Evolutionary conservation across 2,329 filamentous ascomycete genomes (phyloP).

Genomic region (Penicillium griseofulvum): DNA sequence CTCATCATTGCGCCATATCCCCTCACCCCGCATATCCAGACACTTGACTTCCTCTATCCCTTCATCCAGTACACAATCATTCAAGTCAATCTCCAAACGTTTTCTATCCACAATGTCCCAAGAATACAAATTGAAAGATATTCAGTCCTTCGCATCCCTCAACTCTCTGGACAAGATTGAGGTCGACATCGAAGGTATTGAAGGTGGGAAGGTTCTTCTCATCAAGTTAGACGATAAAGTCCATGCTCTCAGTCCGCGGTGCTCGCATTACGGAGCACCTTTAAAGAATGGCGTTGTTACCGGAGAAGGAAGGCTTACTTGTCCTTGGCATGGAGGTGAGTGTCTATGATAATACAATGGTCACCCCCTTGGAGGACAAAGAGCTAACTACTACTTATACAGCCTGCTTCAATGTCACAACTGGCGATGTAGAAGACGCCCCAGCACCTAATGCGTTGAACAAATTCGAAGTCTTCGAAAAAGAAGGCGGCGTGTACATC

Average conservation of each 20-base stretch:
- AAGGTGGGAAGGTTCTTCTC: conserved; percentile 80
- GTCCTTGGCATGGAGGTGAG: conserved; percentile 92
- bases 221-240: conserved; percentile 73
- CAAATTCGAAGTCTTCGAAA: conserved; percentile 76
- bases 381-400: conserved; percentile 10
- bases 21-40: conserved; percentile 1
- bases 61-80: not conserved
- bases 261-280: conserved; percentile 89
- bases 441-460: conserved; percentile 84
- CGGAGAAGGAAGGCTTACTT: conserved; percentile 77
- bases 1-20: conserved; percentile 8
- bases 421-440: conserved; percentile 92
- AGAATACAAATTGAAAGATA: conserved; percentile 64
- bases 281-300: conserved; percentile 82
- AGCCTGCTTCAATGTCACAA: conserved; percentile 90
- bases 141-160: conserved; percentile 67
- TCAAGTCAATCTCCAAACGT: not conserved
- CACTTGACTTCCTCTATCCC: not conserved
- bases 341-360: conserved; percentile 3
- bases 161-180: conserved; percentile 81
- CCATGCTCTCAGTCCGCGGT: conserved; percentile 78
- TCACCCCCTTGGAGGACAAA: not conserved
- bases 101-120: conserved; percentile 33
- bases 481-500: conserved; percentile 79
- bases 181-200: conserved; percentile 84